phyloP scores from a whole-genome alignment of 2,329 filamentous ascomycete species.

The Aureobasidium sp. region DNA sequence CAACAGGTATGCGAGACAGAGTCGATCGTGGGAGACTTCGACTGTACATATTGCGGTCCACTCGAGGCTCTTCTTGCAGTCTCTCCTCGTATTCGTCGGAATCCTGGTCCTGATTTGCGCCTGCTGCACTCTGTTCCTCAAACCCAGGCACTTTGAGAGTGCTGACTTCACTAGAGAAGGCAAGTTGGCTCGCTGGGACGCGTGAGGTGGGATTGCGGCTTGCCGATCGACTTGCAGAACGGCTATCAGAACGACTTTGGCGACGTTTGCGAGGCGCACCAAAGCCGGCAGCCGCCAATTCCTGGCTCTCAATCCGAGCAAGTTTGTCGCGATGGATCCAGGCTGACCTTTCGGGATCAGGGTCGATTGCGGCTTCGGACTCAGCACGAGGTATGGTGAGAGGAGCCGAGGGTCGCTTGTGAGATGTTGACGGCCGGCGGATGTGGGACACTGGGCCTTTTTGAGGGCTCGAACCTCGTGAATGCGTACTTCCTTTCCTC shows the following conservation, averaged over 20 bases:
- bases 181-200: neutral
- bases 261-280: conserved; percentile 46
- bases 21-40: conserved; percentile 34
- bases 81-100: conserved; percentile 10
- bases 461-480: neutral
- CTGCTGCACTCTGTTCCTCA: conserved; percentile 1
- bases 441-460: neutral
- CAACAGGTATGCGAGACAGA: conserved; percentile 78
- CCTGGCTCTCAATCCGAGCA: conserved; percentile 71
- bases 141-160: neutral
- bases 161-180: neutral
- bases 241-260: conserved; percentile 30
- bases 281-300: conserved; percentile 73
- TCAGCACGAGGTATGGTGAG: neutral
- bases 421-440: conserved; percentile 4
- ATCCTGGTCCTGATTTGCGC: neutral
- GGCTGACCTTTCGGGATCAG: conserved; percentile 52
- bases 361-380: neutral
- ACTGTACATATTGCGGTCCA: conserved; percentile 46
- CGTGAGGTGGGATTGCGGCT: conserved; percentile 22
- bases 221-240: conserved; percentile 25
- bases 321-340: conserved; percentile 86
- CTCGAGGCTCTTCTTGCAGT: conserved; percentile 33
- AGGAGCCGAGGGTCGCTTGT: neutral
- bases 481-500: conserved; percentile 1